Base-by-base conservation (phyloP, 768 basidiomycete genomes). In the Boletellus sp. region DNA sequence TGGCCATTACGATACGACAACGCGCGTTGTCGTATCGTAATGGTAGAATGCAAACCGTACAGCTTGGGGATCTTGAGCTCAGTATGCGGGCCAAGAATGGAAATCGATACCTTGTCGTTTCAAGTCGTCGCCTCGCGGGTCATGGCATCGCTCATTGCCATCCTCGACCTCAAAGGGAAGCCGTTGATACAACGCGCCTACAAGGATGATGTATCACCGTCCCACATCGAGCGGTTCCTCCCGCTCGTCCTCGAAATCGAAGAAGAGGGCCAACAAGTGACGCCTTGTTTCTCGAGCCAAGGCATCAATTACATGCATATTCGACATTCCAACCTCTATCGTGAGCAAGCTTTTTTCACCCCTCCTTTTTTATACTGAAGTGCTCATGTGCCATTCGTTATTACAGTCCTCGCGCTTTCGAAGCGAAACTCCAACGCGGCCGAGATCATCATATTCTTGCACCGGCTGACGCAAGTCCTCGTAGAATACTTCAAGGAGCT, bases 401-500 rank as follows among this genome's bases (percentile, higher is more conserved):
- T 17, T 42, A 28, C 65, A 97, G 95, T 99, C 32, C 83, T 99
- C 39, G 96, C 96, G 0, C 70, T 99, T 9, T 96, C 94, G 28
- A 96, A 95, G 70, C 86, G 90, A 48, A 99, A 99, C 73, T 78
- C 87, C 22, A 98, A 99, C 65, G 94, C 92, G 0, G 87, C 93
- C 20, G 96, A 98, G 70, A 87, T 93, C 60, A 93, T 98, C 71
- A 80, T 96, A 55, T 98, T 97, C 76, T 79, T 99, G 16, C 96
- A 98, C 69, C 85, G 94, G 38, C 78, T 99, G 48, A 87, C 85
- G 0, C 83, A 92, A 66, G 95, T 98, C 6, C 78, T 99, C 48
- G 80, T 95, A 46, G 96, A 98, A 65, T 99, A 99, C 77, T 99
- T 99, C 78, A 99, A 98, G 68, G 96, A 98, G 67, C 84, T 98